Evolutionary conservation across 306 rosid species (phyloP), one percentile per base, ranked within the genome.

Genomic region (Cicer cuneatum): DNA sequence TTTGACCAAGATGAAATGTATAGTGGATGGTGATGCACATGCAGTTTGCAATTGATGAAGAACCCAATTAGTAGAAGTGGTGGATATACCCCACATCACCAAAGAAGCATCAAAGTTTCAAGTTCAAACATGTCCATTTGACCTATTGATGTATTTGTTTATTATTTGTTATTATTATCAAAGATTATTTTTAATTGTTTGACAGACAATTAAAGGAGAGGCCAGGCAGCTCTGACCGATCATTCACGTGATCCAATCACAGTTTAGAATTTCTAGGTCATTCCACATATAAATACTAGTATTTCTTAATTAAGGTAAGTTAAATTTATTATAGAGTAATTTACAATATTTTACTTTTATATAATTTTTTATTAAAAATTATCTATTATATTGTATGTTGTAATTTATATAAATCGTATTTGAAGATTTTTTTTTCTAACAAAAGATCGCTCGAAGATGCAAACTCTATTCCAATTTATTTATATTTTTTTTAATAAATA

Each of bases 241-340:
- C 74, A 79, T 69, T 88, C 98, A 90, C 82, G 90, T 89, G 98
- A 86, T 77, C 68, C 85, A 69, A 83, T 78, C 83, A 77, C 45
- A 1, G 85, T 72, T 84, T 77, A 72, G 69, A 80, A 83, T 38
- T 83, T 88, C 87, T 79, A 86, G 87, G 89, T 33, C 90, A 69
- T 72, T 38, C 78, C 65, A 41, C 68, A 3, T 29, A 29, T 29
- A 29, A 29, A 29, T 29, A 29, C 39, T 2, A 12, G 0, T 48
- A 68, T 49, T 51, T 69, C 38, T 48, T 33, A 35, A 51, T 11
- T 63, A 8, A n/a, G 57, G 29, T 7, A 29, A 33, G 21, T 43
- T 53, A 11, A 15, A 54, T 45, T 29, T n/a, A n/a, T n/a, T n/a
- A n/a, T n/a, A n/a, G n/a, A n/a, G n/a, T n/a, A n/a, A n/a, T n/a